phyloP scores from a whole-genome alignment of 257 asterid species.

The Gentiana dahurica region DNA sequence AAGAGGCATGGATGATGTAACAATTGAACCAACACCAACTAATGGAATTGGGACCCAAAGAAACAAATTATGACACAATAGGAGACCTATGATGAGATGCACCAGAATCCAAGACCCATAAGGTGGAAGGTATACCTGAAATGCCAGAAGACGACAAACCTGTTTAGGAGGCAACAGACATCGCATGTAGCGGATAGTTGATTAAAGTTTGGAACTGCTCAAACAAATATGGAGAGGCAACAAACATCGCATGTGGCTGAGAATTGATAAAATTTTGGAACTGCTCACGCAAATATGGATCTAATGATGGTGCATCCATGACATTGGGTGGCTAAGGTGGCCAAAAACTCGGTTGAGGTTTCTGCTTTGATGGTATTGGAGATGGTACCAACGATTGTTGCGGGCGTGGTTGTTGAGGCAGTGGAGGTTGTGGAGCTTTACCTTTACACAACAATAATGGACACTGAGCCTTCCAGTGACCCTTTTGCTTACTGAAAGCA shows the following conservation, averaged over 20 bases:
- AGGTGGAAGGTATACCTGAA: not conserved
- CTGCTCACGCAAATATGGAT: not conserved
- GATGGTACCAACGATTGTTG: no score
- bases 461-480: no score
- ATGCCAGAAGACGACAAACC: not conserved
- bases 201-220: not conserved
- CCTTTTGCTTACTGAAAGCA: no score
- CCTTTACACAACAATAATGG: no score
- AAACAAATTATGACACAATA: not conserved
- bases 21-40: not conserved
- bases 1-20: not conserved
- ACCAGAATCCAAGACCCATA: not conserved
- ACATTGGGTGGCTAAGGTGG: not conserved
- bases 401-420: no score
- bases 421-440: no score
- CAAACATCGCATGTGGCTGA: not conserved
- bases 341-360: no score
- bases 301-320: no score
- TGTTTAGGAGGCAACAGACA: not conserved
- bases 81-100: not conserved
- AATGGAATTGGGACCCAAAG: not conserved
- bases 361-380: no score
- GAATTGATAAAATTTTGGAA: not conserved
- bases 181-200: not conserved
- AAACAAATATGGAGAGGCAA: not conserved